These are phyloP conservation scores for Monilinia aucupariae DNA, from an alignment of 2,329 filamentous ascomycete species.

Conservation along the genomic window DNA sequence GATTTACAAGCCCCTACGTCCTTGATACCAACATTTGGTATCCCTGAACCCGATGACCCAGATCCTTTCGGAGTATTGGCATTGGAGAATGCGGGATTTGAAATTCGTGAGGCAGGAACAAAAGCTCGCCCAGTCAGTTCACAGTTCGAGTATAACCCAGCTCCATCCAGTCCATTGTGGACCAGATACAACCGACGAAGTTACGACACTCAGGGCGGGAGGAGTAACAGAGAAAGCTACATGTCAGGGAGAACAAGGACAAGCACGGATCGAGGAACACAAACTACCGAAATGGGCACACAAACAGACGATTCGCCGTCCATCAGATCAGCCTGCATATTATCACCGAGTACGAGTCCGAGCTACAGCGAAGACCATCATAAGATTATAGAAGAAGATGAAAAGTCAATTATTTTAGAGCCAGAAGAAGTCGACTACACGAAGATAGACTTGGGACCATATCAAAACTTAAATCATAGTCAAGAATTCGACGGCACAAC, in stretches of 20 bases:
- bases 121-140: conserved; percentile 68
- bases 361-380: conserved; percentile 43
- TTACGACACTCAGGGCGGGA: conserved; percentile 56
- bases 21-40: conserved; percentile 57
- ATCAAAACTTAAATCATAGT: conserved; percentile 28
- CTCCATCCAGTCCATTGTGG: conserved; percentile 67
- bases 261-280: conserved; percentile 57
- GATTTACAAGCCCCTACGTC: conserved; percentile 43
- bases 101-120: conserved; percentile 85
- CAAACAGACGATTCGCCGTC: conserved; percentile 48
- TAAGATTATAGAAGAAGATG: conserved; percentile 30
- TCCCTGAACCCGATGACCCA: conserved; percentile 74
- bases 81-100: conserved; percentile 82
- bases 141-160: conserved; percentile 76
- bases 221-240: conserved; percentile 67
- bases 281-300: conserved; percentile 61
- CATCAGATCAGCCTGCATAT: conserved; percentile 41
- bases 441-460: conserved; percentile 49
- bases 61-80: conserved; percentile 90
- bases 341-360: conserved; percentile 43
- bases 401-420: conserved; percentile 40
- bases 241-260: conserved; percentile 54
- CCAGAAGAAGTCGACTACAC: conserved; percentile 55
- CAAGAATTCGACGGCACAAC: conserved; percentile 33
- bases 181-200: conserved; percentile 56